Evolutionary conservation across 257 asterid genomes (phyloP), one percentile per base, ranked within the genome.

Genomic region (Voacanga thouarsii): DNA sequence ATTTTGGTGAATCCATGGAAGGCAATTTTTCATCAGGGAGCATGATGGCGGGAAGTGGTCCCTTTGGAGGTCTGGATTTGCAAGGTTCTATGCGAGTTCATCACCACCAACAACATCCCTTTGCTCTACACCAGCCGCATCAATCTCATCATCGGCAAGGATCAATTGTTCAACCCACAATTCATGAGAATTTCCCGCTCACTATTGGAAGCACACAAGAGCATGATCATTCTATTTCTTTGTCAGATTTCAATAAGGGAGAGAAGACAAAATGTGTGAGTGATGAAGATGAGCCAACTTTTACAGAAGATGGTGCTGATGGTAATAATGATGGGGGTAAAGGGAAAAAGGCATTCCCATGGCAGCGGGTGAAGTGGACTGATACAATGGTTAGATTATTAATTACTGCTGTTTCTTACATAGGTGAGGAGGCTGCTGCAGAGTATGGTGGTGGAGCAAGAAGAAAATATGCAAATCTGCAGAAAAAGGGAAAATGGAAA

Each of bases 401-500:
- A 26, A 89, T 92, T 6, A 92, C 97, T 2, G 92, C 97, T 12
- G 97, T 92, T 75, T 92, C 97, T 0, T 92, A 92, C 82, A 92
- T 92, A 3, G 86, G 87, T 2, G 97, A 92, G 80, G 97, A 92
- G 79, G 78, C 87, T 12, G 81, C 89, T 33, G 81, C 87, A 50
- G 91, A 86, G 15, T 79, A 80, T 61, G 89, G 84, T 39, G 84
- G 80, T 6, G 86, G 89, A 16, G 67, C 80, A 0, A 79, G 89
- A 76, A 83, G 92, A 80, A 93, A 86, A 80, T 87, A 53, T 59
- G 63, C 87, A 3, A 89, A 87, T 84, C 80, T 91, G 49, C 96
- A 90, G 55, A 93, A 91, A 59, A 89, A 91, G 64, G 97, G 94
- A 39, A 93, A 93, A 61, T 93, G 97, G 96, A 93, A 91, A 77